Base-by-base conservation (phyloP, 225 moss, liverwort and hornwort species). In the Takakia lepidozioides region DNA sequence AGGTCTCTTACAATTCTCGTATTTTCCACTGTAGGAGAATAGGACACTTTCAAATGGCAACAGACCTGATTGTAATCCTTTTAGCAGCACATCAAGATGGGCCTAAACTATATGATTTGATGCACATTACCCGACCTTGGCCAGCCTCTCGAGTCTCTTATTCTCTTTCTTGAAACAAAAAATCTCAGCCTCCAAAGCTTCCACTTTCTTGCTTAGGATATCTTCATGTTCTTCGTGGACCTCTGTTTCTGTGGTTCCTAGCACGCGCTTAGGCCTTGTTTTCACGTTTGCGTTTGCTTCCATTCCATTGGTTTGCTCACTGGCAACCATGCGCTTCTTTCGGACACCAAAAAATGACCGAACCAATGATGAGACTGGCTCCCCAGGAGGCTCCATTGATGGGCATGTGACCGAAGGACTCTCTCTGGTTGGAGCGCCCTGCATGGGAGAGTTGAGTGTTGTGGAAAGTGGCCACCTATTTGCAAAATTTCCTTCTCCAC, bases 321-420 rank as follows among this genome's bases (percentile, higher is more conserved):
- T 44, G 11, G 62, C 57, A 21, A 59, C 56, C 48, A 64, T 66
- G 15, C 35, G 51, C 38, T 65, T 65, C 39, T 59, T 69, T 44
- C 59, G 63, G 18, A 61, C 50, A 38, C 68, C 69, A 29, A 78
- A 78, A 58, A 78, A 72, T 55, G 72, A 73, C 26, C 68, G 61
- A 28, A 78, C 57, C 1, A 73, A 56, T 51, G 69, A 68, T 27
- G 73, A 78, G 1, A 65, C 55, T 48, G 46, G 29, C 48, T 68
- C 73, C 62, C 58, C 41, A 10, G 60, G 48, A 43, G 60, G 27
- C 14, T 46, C 49, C n/a, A 46, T 21, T 49, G 49, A 17, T 35
- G 38, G 2, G 14, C 32, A n/a, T 35, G 25, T 35, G 54, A 46
- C n/a, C 35, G 46, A 16, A 40, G 49, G 23, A 35, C 49, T 48